Evolutionary conservation across 139 green algal species (phyloP).

Genomic region (Yamagishiella unicocca): DNA sequence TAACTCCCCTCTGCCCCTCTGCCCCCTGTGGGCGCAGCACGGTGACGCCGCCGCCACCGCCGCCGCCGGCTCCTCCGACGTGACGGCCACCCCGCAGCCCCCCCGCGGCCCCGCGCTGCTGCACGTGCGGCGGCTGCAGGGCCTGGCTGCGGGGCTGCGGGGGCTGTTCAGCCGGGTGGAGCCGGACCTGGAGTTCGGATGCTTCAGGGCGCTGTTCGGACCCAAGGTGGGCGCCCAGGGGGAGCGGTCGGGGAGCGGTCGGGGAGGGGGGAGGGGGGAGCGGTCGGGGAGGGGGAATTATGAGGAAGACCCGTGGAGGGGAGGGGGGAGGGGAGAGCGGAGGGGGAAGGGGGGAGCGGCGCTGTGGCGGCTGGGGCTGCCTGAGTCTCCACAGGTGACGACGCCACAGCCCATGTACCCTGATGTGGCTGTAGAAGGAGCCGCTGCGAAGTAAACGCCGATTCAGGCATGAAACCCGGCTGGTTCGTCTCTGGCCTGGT

Average conservation of each 20-base stretch:
- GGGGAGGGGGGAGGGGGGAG: neutral
- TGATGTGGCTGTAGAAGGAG: no score
- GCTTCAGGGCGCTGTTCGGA: constrained; percentile 64
- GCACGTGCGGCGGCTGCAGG: constrained; percentile 6
- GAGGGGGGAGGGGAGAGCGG: no score
- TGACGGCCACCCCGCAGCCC: neutral
- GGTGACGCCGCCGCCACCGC: neutral
- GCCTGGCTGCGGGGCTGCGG: constrained; percentile 1
- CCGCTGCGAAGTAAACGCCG: no score
- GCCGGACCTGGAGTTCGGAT: constrained; percentile 76
- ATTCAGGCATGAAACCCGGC: no score
- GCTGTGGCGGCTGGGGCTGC: no score
- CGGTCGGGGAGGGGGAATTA: no score
- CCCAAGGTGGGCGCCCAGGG: constrained; percentile 18
- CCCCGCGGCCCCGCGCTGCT: neutral
- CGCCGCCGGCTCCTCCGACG: neutral
- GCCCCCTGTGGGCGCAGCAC: neutral
- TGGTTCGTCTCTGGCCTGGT: neutral
- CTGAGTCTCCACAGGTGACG: no score
- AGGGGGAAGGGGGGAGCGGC: no score
- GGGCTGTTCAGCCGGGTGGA: constrained; percentile 26
- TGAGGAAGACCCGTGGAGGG: no score
- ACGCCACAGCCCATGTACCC: no score
- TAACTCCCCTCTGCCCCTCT: no score
- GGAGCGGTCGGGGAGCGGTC: neutral